Evolutionary conservation across 176 grass and related monocot genomes (phyloP).

Genomic region (Saccharum officinarum): DNA sequence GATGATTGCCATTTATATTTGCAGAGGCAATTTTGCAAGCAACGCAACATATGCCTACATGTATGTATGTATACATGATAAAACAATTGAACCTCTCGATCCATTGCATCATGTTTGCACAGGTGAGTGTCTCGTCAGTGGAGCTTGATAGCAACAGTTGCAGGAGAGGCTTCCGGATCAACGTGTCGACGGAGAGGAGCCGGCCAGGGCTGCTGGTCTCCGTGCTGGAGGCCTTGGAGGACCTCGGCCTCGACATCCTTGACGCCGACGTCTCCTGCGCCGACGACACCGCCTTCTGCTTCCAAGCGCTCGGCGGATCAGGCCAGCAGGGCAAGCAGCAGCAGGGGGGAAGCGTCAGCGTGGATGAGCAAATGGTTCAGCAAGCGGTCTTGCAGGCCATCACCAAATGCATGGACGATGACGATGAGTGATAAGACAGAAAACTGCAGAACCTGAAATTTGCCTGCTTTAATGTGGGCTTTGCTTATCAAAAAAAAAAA

Average conservation of each 20-base stretch:
- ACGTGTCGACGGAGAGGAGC: constrained; percentile 43
- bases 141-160: not conserved
- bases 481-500: too few relatives aligned
- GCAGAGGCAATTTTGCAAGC: not conserved
- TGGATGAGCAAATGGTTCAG: constrained; percentile 57
- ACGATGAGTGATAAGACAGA: not conserved
- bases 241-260: constrained; percentile 59
- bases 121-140: constrained; percentile 51
- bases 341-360: constrained; percentile 29
- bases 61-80: not conserved
- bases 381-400: constrained; percentile 60
- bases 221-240: constrained; percentile 59
- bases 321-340: not conserved
- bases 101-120: not conserved
- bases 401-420: constrained; percentile 39
- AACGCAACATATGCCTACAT: not conserved
- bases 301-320: constrained; percentile 48
- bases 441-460: not conserved
- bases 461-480: too few relatives aligned
- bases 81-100: not conserved
- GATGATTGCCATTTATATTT: too few relatives aligned
- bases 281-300: constrained; percentile 36
- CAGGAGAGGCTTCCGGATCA: constrained; percentile 47
- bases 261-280: constrained; percentile 55
- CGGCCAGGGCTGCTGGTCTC: constrained; percentile 43